These are phyloP conservation scores for Colletotrichum lindemuthianum DNA, from an alignment of 2,329 filamentous ascomycete genomes.

Conservation along the genomic window DNA sequence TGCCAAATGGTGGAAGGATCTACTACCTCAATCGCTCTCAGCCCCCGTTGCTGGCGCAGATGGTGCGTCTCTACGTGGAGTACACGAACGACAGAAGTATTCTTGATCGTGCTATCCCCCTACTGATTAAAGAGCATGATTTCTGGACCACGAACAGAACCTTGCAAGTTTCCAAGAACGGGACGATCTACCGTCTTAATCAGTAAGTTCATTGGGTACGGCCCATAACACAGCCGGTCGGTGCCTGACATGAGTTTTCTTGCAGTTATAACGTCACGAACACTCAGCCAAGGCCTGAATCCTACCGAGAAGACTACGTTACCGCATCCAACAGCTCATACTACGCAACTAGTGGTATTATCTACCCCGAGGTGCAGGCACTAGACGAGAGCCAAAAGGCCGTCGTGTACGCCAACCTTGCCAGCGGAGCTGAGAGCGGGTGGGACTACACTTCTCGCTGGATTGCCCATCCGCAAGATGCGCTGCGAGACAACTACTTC, in stretches of 20 bases:
- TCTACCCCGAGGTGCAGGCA: conserved; percentile 62
- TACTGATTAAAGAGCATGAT: conserved; percentile 70
- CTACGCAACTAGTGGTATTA: conserved; percentile 65
- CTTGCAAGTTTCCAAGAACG: conserved; percentile 57
- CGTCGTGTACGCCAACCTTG: conserved; percentile 69
- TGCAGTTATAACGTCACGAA: conserved; percentile 68
- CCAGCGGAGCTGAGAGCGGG: conserved; percentile 72
- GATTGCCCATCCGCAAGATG: conserved; percentile 66
- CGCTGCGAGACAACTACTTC: conserved; percentile 69
- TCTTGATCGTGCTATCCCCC: conserved; percentile 67
- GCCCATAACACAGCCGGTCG: no score
- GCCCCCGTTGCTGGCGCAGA: conserved; percentile 72
- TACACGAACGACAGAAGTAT: conserved; percentile 72
- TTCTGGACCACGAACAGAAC: conserved; percentile 72
- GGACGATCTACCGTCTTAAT: conserved; percentile 64
- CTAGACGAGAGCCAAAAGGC: conserved; percentile 64
- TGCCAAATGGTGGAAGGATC: conserved; percentile 73
- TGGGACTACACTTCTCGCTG: conserved; percentile 72
- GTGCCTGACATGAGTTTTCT: not conserved
- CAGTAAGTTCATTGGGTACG: conserved; percentile 50
- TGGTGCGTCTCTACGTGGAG: conserved; percentile 72
- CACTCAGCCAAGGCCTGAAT: conserved; percentile 74
- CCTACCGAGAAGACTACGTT: conserved; percentile 71
- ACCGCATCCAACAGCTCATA: conserved; percentile 74
- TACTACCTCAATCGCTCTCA: conserved; percentile 77